Base-by-base conservation (phyloP, 495 filamentous ascomycete genomes). In the Hypoxylon fuscum region DNA sequence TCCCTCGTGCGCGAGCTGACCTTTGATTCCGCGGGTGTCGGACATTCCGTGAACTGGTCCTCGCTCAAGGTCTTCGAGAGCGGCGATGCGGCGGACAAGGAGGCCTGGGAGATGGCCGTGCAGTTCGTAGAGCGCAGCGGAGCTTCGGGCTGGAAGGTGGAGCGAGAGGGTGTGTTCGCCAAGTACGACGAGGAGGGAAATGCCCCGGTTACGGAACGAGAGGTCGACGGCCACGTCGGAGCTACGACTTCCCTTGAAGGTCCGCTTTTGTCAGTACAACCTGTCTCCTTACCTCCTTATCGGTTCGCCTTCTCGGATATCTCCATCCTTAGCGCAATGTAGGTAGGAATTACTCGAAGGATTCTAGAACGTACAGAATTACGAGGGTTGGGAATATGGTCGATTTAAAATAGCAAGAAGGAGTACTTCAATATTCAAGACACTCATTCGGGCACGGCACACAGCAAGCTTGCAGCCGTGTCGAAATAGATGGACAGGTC, bases 61-160 rank as follows among this genome's bases (percentile, higher is more conserved):
- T 51, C 66, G 18, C 68, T 83, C 27, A 63, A 70, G 12, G 62
- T 67, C 17, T 79, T 83, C 46, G 76, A 79, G 60, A 76, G 71
- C 32, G 79, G 77, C 56, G 80, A 81, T 54, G 61, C 71, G 0
- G 71, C 70, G 0, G 74, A 79, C 53, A 55, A 47, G 21, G 75
- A 78, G n/a, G 75, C 73, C n/a, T 81, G 78, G 77, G 54, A 74
- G 1, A 69, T 75, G 72, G 74, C 74, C 7, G 75, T 79, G 1
- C 61, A 75, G 41, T 76, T 71, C 37, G 42, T 81, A 14, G 64
- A 72, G 21, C 55, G 64, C n/a, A 58, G 59, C 20, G 67, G 54
- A 14, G 21, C 50, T 11, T 55, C 55, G n/a, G 65, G 59, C 6
- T 81, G 80, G 79, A 58, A 50, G 10, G 70, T 77, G 29, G 74